phyloP scores from a whole-genome alignment of 257 asterid genomes.

The Solanum sejunctum region DNA sequence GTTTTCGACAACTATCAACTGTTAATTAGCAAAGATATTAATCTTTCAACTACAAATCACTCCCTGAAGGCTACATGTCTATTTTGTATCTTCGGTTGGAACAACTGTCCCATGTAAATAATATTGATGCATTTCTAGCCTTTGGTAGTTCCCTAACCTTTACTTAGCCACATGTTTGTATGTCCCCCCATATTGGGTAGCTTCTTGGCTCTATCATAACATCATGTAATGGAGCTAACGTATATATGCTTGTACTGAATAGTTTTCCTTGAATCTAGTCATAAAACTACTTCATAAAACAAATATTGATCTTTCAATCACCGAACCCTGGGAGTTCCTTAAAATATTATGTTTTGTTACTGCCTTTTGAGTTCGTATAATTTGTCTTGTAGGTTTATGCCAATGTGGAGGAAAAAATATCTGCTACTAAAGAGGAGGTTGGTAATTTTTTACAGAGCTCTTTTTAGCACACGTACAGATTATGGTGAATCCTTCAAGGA shows the following conservation, averaged over 20 bases:
- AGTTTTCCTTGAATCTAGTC: neutral
- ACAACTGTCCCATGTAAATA: neutral
- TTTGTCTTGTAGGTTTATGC: constrained; percentile 51
- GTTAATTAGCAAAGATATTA: neutral
- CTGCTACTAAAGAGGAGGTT: constrained; percentile 88
- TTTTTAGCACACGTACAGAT: neutral
- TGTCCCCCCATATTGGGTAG: neutral
- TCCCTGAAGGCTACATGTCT: neutral
- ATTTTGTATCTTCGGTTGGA: neutral
- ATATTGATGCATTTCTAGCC: neutral
- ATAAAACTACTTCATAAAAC: neutral
- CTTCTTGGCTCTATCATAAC: neutral
- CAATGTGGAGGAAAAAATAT: constrained; percentile 64
- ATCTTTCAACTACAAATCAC: neutral
- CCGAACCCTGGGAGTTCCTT: neutral
- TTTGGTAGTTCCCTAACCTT: neutral
- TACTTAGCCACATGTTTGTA: neutral
- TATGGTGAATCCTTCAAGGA: neutral
- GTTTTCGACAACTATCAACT: neutral
- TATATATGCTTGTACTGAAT: neutral
- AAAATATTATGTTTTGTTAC: neutral
- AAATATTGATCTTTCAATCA: neutral
- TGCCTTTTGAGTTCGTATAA: constrained; percentile 3
- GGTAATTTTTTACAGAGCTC: constrained; percentile 9
- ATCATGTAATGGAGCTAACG: neutral